Evolutionary conservation across 1,139 yeast genomes (phyloP).

Genomic region (Zygosaccharomyces pseudobailii): DNA sequence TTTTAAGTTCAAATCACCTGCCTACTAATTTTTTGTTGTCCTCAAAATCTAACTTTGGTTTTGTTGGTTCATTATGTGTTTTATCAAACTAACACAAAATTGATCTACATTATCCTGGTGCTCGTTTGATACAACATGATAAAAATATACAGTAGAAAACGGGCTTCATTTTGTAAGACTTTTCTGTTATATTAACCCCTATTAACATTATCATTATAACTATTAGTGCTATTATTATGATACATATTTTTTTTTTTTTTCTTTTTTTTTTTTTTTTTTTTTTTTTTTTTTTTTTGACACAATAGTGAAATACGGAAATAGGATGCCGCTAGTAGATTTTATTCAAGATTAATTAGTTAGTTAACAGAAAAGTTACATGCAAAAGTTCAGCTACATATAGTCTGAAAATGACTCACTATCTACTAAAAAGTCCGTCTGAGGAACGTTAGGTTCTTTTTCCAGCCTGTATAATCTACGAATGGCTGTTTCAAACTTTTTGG

Average conservation of each 20-base stretch:
- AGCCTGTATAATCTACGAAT: constrained; percentile 23
- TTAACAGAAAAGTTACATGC: not conserved
- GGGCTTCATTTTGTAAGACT: too few relatives aligned
- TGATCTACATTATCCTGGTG: too few relatives aligned
- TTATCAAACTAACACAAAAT: too few relatives aligned
- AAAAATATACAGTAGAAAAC: too few relatives aligned
- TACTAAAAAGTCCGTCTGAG: constrained; percentile 5
- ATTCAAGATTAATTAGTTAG: not conserved
- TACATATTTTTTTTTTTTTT: not conserved
- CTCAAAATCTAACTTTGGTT: too few relatives aligned
- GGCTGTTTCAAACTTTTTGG: constrained; percentile 28
- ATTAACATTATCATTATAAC: too few relatives aligned
- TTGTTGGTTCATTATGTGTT: too few relatives aligned
- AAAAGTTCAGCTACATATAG: constrained; percentile 7
- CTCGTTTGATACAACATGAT: too few relatives aligned
- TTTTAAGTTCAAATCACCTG: too few relatives aligned
- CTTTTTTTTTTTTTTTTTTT: not conserved
- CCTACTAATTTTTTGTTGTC: too few relatives aligned
- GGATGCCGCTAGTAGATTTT: too few relatives aligned
- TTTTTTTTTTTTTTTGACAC: not conserved
- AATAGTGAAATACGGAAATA: not conserved
- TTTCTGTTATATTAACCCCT: too few relatives aligned
- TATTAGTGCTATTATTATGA: not conserved
- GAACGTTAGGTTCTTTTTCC: constrained; percentile 8
- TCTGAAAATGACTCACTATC: constrained; percentile 10